Percentiles rank a stretch among this genome's conserved stretches.
These are phyloP conservation scores for Clarireedia homoeocarpa DNA, from an alignment of 2,329 filamentous ascomycete genomes.

Conservation along the genomic window DNA sequence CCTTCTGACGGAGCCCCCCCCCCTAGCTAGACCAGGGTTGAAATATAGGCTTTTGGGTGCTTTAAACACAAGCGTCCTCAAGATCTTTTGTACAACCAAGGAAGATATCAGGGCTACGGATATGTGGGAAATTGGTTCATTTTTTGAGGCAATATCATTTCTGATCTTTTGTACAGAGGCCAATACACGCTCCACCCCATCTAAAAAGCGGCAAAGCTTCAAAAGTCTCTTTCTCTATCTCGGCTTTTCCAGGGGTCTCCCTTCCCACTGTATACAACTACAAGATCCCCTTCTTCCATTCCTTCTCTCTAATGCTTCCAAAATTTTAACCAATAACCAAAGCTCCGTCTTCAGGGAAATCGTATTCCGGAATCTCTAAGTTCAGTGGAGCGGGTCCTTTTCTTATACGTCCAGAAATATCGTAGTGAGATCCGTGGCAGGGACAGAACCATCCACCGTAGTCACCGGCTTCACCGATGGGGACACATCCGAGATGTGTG, in stretches of 20 bases:
- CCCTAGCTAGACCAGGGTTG: background rate
- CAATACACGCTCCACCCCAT: constrained; percentile 25
- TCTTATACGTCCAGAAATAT: constrained; percentile 96
- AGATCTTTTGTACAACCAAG: background rate
- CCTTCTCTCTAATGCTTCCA: background rate
- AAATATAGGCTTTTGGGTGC: background rate
- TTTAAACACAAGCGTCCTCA: background rate
- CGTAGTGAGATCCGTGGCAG: constrained; percentile 99
- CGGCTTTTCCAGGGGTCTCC: background rate
- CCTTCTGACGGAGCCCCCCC: background rate
- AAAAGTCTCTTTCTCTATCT: constrained; percentile 28
- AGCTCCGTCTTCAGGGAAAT: constrained; percentile 83
- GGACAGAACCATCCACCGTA: constrained; percentile 99
- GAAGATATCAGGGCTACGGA: too few relatives aligned
- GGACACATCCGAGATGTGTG: constrained; percentile 98
- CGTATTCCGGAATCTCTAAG: constrained; percentile 88
- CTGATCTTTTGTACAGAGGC: constrained; percentile 11
- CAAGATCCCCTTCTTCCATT: background rate
- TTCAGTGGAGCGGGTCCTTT: constrained; percentile 96
- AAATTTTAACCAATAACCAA: constrained; percentile 80
- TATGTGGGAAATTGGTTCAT: background rate
- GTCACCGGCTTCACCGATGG: constrained; percentile 97
- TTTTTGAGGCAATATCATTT: constrained; percentile 9
- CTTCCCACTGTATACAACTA: constrained; percentile 10
- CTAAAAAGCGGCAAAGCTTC: constrained; percentile 29